A percentile compares a stretch with the other conserved stretches of the same genome.
phyloP scores from a whole-genome alignment of 2,329 filamentous ascomycete genomes.

The Penicillium sp. region DNA sequence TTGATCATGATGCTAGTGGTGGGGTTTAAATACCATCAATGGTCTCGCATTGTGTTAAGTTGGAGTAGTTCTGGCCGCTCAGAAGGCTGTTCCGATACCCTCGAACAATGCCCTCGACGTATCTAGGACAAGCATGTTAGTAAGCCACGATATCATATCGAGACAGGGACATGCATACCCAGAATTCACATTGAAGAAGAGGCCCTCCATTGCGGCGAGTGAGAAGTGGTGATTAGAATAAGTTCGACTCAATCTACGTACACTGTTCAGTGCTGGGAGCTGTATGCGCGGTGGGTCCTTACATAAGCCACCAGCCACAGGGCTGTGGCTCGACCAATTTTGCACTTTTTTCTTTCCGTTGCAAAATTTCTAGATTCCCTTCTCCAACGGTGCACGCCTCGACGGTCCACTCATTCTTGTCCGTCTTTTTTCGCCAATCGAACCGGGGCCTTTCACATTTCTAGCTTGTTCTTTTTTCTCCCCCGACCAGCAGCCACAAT shows the following conservation, averaged over 20 bases:
- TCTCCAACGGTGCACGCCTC: conserved; percentile 33
- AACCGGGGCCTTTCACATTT: conserved; percentile 17
- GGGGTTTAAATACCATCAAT: conserved; percentile 70
- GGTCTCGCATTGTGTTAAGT: conserved; percentile 95
- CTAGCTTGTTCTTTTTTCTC: conserved; percentile 14
- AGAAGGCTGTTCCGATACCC: conserved; percentile 94
- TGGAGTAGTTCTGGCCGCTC: conserved; percentile 87
- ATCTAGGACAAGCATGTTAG: conserved; percentile 56
- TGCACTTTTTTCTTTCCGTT: conserved; percentile 36
- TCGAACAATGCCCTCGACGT: conserved; percentile 95
- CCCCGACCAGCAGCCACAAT: conserved; percentile 54
- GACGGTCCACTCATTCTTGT: conserved; percentile 30
- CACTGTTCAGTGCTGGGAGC: not conserved
- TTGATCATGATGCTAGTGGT: not conserved
- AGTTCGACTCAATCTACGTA: not conserved
- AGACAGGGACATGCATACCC: conserved; percentile 58
- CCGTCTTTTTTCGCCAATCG: conserved; percentile 25
- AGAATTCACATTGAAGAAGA: conserved; percentile 92
- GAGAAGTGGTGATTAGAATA: conserved; percentile 13
- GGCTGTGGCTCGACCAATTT: conserved; percentile 27
- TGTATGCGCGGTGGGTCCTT: conserved; percentile 17
- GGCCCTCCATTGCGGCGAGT: conserved; percentile 71
- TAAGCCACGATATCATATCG: not conserved
- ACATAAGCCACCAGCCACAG: conserved; percentile 38
- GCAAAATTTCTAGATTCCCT: conserved; percentile 40